Evolutionary conservation across 345 rosid species (phyloP), one percentile per base, ranked within the genome.

Genomic region (Eucalyptus lansdowneana): DNA sequence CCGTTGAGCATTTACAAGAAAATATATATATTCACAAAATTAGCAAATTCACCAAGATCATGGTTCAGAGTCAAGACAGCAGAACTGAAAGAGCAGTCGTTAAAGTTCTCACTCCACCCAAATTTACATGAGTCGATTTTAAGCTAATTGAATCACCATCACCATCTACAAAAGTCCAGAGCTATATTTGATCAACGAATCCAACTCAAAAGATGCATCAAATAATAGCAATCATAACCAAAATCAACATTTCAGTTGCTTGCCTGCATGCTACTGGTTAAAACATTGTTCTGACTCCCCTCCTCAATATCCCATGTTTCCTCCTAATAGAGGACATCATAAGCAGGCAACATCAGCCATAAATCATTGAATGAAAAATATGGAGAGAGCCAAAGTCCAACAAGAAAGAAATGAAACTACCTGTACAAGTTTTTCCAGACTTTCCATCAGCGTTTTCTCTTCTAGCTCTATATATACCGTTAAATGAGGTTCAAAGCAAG

Each of bases 281-380:
- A 92, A 89, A 98, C 99, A 94, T 96, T 96, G 90, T 94, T 97
- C 92, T 98, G 97, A 91, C 97, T 96, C 88, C 98, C 98, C 90
- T 97, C 99, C 89, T 98, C 99, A 83, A 97, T 94, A 91, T 97
- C 99, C 99, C 99, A 98, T 86, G 99, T 95, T 93, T 98, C 99
- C 93, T 98, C 99, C 99, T 98, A 51, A 34, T 53, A 86, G 67
- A 53, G 49, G 34, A 22, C 67, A 42, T 31, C 31, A 9, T 86
- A 86, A 50, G 58, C 29, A 44, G 27, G 42, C 42, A 87, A 65
- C 13, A 14, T 50, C 42, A 72, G 83, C 22, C 83, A 37, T 37
- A 58, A 14, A 83, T 87, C 62, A 87, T 88, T 87, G 56, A 93
- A 88, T 89, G 83, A 92, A 92, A 72, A 87, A 88, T 90, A 87